phyloP scores from a whole-genome alignment of 75 land plant genomes.

The Picea glauca region DNA sequence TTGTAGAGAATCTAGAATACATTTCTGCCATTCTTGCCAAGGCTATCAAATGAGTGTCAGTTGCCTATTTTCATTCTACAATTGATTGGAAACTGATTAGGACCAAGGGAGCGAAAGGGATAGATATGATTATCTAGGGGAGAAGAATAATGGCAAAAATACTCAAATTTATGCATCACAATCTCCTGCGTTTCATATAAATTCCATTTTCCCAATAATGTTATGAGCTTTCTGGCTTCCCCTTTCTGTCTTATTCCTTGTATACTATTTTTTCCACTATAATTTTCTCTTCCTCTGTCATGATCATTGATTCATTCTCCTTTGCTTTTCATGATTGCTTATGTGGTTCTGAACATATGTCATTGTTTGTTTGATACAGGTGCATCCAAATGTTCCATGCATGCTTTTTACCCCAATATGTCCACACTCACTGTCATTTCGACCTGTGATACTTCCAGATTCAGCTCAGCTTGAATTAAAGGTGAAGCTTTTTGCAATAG shows the following conservation, averaged over 20 bases:
- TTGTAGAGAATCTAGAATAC: too few relatives aligned
- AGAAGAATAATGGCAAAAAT: neutral
- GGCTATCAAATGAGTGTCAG: too few relatives aligned
- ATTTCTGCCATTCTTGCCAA: too few relatives aligned
- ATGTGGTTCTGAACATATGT: neutral
- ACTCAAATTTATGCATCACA: neutral
- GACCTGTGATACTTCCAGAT: constrained; percentile 99
- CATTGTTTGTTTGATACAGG: constrained; percentile 28
- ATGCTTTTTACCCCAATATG: constrained; percentile 99
- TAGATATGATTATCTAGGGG: neutral
- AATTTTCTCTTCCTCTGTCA: too few relatives aligned
- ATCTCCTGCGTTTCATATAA: neutral
- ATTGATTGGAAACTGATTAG: neutral
- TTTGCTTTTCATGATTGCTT: neutral
- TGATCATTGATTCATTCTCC: neutral
- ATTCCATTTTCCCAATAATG: too few relatives aligned
- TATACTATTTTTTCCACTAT: too few relatives aligned
- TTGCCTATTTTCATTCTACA: neutral
- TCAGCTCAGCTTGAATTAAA: constrained; percentile 86
- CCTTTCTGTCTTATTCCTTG: too few relatives aligned
- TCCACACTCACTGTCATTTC: constrained; percentile 96
- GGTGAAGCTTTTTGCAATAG: constrained; percentile 14
- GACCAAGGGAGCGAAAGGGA: neutral
- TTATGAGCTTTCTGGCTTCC: too few relatives aligned
- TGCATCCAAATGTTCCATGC: constrained; percentile 99